Percentiles rank a stretch among this genome's conserved stretches.
Evolutionary conservation across 805 yeast genomes (phyloP).

Genomic region (Sungouiozyma intestinalis): DNA sequence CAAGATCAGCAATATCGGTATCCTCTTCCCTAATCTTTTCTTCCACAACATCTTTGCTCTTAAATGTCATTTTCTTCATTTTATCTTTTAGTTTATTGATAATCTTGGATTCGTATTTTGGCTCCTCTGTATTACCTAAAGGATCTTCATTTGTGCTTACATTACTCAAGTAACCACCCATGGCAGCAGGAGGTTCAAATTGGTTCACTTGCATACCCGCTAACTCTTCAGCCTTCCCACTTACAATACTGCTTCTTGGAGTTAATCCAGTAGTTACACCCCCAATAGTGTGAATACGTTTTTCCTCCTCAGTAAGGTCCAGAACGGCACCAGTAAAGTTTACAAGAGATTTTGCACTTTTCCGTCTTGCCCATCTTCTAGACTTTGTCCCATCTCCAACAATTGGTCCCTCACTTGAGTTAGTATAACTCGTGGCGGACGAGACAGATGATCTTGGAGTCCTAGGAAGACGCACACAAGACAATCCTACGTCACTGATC

Average conservation of each 20-base stretch:
- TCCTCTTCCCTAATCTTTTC: not conserved
- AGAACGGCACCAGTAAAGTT: conserved; percentile 57
- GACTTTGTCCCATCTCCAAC: conserved; percentile 17
- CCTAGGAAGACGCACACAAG: conserved; percentile 31
- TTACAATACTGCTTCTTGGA: conserved; percentile 17
- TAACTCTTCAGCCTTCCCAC: conserved; percentile 4
- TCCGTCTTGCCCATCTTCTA: conserved; percentile 52
- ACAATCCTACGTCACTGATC: conserved; percentile 80
- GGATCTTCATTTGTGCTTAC: not conserved
- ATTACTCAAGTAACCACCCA: not conserved
- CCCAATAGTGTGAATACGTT: conserved; percentile 18
- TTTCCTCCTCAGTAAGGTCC: conserved; percentile 58
- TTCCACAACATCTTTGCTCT: not conserved
- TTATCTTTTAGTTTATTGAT: conserved; percentile 13
- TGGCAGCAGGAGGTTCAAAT: not conserved
- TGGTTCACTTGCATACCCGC: not conserved
- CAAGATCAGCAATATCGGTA: not conserved
- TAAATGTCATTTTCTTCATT: conserved; percentile 7
- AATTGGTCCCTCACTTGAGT: conserved; percentile 5
- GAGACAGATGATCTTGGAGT: conserved; percentile 22
- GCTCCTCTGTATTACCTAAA: not conserved
- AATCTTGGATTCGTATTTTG: conserved; percentile 5
- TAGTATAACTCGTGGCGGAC: conserved; percentile 6
- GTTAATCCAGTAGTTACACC: conserved; percentile 15
- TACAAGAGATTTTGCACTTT: conserved; percentile 63